Evolutionary conservation across 768 basidiomycete species (phyloP), one percentile per base, ranked within the genome.

Genomic region (Leucocoprinus birnbaumii): DNA sequence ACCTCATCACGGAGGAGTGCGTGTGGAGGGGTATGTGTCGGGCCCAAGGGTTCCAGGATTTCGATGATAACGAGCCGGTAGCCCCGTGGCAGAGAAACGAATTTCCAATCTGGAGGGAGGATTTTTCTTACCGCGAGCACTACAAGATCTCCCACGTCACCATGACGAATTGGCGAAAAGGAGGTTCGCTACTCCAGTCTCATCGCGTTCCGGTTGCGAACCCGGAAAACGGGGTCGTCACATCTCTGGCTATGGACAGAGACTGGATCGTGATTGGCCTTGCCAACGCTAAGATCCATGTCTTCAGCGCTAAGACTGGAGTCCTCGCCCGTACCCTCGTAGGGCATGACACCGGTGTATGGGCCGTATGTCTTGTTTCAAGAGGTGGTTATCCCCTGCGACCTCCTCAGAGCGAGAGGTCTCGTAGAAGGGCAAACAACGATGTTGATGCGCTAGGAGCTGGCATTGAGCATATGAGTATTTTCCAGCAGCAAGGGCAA

Each of bases 311-410:
- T 1, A 73, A 71, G 38, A 89, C 88, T 0, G 95, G 95, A 0
- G 80, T 87, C 1, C 81, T 90, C 48, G 79, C 80, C 40, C 79
- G 88, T 49, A 91, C 90, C 0, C 80, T 98, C 1, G 75, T 82
- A 8, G 95, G 95, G 0, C 95, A 97, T 67, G 85, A 87, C 14
- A 71, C 79, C 19, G 95, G 95, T n/a, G 94, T 97, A 1, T 98
- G 95, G 95, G 87, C 89, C 13, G 83, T 97, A 13, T 83, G 86
- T 51, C 78, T 98, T 24, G 83, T 95, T 47, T 80, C 80, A 22
- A 77, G 80, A 40, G 85, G 86, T n/a, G 87, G 85, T 19, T 59
- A 51, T 51, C 51, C 55, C 48, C 51, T 45, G 16, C 46, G 31
- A 14, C 34, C 44, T 3, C 44, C 54, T 24, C 54, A 21, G 26